Conservation (phyloP, 306 rosid genomes). For the Trichosanthes truncata region DNA sequence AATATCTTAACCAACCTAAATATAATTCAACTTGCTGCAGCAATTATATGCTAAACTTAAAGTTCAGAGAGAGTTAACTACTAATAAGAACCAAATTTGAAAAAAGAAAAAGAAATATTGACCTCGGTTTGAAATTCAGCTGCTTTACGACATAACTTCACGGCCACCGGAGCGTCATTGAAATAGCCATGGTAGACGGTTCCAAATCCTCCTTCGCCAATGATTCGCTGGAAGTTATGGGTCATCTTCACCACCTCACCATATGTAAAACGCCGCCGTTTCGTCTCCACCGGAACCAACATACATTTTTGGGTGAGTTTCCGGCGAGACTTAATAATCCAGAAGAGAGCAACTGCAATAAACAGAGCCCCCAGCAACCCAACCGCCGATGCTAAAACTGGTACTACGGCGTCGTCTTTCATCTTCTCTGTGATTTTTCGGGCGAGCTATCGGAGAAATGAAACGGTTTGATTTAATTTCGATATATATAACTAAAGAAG, state of each 20-base stretch:
- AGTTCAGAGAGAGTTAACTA: too few species aligned
- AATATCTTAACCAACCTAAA: too few species aligned
- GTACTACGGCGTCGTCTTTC: background rate
- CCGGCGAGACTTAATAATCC: too few species aligned
- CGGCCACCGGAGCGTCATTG: background rate
- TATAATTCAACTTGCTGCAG: too few species aligned
- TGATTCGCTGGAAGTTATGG: background rate
- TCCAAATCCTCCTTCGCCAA: too few species aligned
- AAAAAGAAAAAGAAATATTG: too few species aligned
- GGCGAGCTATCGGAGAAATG: background rate
- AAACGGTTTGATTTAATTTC: background rate
- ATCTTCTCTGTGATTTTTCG: background rate
- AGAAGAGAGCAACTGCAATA: background rate
- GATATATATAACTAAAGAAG: background rate
- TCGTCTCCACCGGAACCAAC: background rate
- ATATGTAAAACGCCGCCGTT: constrained; percentile 1
- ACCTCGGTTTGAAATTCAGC: background rate
- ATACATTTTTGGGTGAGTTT: background rate
- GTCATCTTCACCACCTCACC: constrained; percentile 1
- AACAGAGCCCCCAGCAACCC: background rate
- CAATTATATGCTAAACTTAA: too few species aligned
- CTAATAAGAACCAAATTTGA: too few species aligned
- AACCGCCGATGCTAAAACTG: background rate
- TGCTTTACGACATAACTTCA: background rate
- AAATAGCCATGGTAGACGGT: background rate